Conservation (phyloP, 2,329 filamentous ascomycete genomes). For the Xylaria sp. region DNA sequence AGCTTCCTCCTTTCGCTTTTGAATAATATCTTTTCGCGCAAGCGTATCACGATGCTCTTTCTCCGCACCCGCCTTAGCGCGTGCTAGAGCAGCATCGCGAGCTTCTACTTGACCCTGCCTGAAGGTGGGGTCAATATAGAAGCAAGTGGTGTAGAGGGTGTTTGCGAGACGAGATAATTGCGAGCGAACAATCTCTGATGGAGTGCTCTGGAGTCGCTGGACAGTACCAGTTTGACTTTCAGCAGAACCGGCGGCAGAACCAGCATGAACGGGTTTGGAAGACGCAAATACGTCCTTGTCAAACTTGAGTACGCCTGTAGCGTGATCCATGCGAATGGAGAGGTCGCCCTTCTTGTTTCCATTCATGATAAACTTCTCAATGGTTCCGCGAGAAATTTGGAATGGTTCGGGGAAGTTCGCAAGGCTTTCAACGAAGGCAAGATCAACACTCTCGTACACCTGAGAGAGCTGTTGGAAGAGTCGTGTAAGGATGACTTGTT, state of each 20-base stretch:
- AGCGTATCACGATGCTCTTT: slow-evolving; percentile 89
- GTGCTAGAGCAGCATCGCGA: slow-evolving; percentile 81
- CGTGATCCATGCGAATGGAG: slow-evolving; percentile 94
- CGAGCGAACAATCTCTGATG: slow-evolving; percentile 95
- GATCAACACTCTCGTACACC: slow-evolving; percentile 97
- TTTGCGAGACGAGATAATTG: slow-evolving; percentile 93
- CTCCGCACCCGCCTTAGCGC: slow-evolving; percentile 88
- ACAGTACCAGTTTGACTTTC: slow-evolving; percentile 86
- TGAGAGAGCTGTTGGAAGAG: slow-evolving; percentile 99
- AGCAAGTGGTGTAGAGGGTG: slow-evolving; percentile 90
- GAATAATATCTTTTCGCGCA: slow-evolving; percentile 87
- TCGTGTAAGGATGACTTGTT: slow-evolving; percentile 97
- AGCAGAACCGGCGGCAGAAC: slow-evolving; percentile 85
- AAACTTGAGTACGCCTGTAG: slow-evolving; percentile 93
- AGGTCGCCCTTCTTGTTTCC: slow-evolving; percentile 99
- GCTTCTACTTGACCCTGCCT: slow-evolving; percentile 83
- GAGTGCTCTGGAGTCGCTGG: slow-evolving; percentile 96
- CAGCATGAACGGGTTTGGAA: slow-evolving; percentile 88
- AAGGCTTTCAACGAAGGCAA: slow-evolving; percentile 91
- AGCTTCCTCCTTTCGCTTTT: slow-evolving; percentile 97
- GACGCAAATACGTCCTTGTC: slow-evolving; percentile 99
- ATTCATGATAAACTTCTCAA: slow-evolving; percentile 99
- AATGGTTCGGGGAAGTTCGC: slow-evolving; percentile 97
- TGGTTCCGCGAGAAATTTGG: slow-evolving; percentile 87
- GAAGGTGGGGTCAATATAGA: slow-evolving; percentile 93